Percentiles rank a stretch among this genome's conserved stretches.
phyloP scores from a whole-genome alignment of 352 stramenopile species.

The Phytophthora tentaculata region DNA sequence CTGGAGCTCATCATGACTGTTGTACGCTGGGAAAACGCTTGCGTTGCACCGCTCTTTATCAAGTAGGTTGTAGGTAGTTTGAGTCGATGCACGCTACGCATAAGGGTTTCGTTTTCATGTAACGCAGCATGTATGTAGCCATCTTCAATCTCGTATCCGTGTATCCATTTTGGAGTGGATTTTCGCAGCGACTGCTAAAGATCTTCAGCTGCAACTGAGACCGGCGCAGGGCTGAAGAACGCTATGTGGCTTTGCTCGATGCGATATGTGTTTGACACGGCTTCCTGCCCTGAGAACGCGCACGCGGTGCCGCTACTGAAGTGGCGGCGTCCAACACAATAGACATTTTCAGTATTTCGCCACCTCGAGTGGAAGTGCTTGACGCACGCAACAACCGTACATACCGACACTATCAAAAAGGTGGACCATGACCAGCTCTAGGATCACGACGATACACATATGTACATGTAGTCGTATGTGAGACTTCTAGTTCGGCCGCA shows the following conservation, averaged over 20 bases:
- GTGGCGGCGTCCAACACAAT: conserved; percentile 9
- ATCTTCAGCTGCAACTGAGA: conserved; percentile 15
- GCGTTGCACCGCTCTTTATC: conserved; percentile 61
- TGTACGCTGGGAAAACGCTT: conserved; percentile 70
- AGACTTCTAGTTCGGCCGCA: background rate
- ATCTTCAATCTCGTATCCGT: conserved; percentile 5
- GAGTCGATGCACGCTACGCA: background rate
- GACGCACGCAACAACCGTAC: conserved; percentile 13
- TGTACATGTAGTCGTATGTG: background rate
- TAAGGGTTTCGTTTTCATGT: background rate
- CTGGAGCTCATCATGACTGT: conserved; percentile 81
- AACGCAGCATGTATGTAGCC: conserved; percentile 21
- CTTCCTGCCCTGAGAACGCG: conserved; percentile 6
- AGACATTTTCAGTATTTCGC: background rate
- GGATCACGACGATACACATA: background rate
- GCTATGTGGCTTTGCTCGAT: conserved; percentile 28
- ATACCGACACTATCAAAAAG: background rate
- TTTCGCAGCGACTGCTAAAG: conserved; percentile 16
- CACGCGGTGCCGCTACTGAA: conserved; percentile 15
- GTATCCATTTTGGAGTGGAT: conserved; percentile 13
- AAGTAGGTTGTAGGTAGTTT: conserved; percentile 19
- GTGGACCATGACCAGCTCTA: background rate
- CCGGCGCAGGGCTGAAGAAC: background rate
- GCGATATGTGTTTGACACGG: conserved; percentile 12
- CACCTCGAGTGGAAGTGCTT: background rate